Conservation (phyloP, 306 rosid species). For the Medicago lupulina region DNA sequence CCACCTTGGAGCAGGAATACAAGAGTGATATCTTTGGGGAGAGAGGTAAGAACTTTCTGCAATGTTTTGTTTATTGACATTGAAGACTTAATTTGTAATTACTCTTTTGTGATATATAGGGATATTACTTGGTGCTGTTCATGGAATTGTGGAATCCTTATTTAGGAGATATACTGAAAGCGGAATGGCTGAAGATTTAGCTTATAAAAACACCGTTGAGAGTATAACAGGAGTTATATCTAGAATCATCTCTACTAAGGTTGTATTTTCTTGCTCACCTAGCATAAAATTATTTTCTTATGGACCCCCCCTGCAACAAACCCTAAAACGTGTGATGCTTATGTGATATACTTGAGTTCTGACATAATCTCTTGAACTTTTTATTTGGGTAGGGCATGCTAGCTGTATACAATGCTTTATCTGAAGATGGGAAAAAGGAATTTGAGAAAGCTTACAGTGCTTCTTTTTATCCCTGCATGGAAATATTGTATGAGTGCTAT, state of each 20-base stretch:
- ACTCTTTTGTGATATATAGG: slow-evolving; percentile 54
- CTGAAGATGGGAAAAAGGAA: slow-evolving; percentile 9
- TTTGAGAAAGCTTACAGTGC: slow-evolving; percentile 84
- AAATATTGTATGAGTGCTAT: slow-evolving; percentile 70
- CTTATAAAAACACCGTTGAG: slow-evolving; percentile 92
- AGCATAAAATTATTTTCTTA: slow-evolving; percentile 35
- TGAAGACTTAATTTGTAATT: slow-evolving; percentile 9
- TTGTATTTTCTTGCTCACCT: slow-evolving; percentile 34
- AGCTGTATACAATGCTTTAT: slow-evolving; percentile 18
- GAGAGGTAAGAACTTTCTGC: slow-evolving; percentile 59
- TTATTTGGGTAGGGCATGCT: slow-evolving; percentile 39
- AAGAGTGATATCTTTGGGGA: slow-evolving; percentile 97
- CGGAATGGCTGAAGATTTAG: slow-evolving; percentile 84
- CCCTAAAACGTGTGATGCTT: neutral
- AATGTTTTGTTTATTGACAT: neutral
- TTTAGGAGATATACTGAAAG: slow-evolving; percentile 85
- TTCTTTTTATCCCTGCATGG: slow-evolving; percentile 94
- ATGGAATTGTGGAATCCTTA: slow-evolving; percentile 89
- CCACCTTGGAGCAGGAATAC: slow-evolving; percentile 92
- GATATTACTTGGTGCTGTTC: slow-evolving; percentile 96
- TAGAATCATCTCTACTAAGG: slow-evolving; percentile 85
- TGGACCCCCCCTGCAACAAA: neutral
- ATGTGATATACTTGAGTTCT: neutral
- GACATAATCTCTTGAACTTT: slow-evolving; percentile 21
- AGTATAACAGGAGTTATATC: slow-evolving; percentile 83